Evolutionary conservation across 1,284 basidiomycete genomes (phyloP).

Genomic region (Rhodotorula sp.): DNA sequence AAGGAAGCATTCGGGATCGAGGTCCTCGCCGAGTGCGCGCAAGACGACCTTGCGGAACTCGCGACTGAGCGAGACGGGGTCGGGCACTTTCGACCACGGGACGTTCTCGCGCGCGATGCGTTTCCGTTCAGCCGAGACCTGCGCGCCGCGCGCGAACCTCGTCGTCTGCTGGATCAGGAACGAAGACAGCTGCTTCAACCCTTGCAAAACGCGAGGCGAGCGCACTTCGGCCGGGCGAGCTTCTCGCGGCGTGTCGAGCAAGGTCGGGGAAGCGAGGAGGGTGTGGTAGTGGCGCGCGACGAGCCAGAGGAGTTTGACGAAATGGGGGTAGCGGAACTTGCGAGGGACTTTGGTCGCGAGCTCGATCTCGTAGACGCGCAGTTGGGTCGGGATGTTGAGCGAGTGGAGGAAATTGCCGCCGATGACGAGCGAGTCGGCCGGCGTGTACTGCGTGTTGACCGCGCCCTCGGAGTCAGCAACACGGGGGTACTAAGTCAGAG

Average conservation of each 20-base stretch:
- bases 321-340: slow-evolving; percentile 83
- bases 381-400: slow-evolving; percentile 55
- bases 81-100: slow-evolving; percentile 73
- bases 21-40: slow-evolving; percentile 62
- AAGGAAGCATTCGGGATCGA: slow-evolving; percentile 57
- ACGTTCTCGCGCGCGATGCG: slow-evolving; percentile 74
- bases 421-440: slow-evolving; percentile 86
- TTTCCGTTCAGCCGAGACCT: slow-evolving; percentile 50
- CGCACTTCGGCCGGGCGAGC: slow-evolving; percentile 11
- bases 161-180: slow-evolving; percentile 77
- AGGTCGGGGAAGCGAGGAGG: slow-evolving; percentile 3
- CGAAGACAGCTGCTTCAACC: slow-evolving; percentile 65
- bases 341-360: slow-evolving; percentile 87
- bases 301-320: slow-evolving; percentile 49
- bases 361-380: slow-evolving; percentile 85
- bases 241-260: neutral
- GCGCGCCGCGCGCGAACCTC: slow-evolving; percentile 55
- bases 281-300: slow-evolving; percentile 44
- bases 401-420: slow-evolving; percentile 96
- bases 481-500: no score
- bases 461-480: neutral
- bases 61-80: slow-evolving; percentile 69
- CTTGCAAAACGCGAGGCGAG: slow-evolving; percentile 64
- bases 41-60: slow-evolving; percentile 77
- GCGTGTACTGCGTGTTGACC: slow-evolving; percentile 65